These are phyloP conservation scores for Macadamia tetraphylla DNA, from an alignment of 164 flowering plant genomes.

Conservation along the genomic window DNA sequence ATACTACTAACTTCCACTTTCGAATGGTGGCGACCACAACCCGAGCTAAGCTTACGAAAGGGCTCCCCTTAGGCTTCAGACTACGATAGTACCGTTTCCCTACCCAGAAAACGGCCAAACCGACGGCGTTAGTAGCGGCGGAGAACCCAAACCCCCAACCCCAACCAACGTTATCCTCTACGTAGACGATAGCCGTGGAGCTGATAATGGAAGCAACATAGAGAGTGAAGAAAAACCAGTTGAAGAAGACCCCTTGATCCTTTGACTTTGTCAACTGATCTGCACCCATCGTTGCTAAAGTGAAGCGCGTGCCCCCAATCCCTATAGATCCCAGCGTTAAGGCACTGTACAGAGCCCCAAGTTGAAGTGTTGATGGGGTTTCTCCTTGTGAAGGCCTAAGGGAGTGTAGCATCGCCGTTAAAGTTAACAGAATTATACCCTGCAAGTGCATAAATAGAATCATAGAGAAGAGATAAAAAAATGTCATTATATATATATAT, in stretches of 20 bases:
- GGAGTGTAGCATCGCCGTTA: slow-evolving; percentile 31
- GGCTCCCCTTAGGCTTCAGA: too few species aligned
- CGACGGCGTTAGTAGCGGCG: too few species aligned
- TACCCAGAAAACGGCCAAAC: too few species aligned
- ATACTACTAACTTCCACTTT: too few species aligned
- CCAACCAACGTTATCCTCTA: slow-evolving; percentile 2
- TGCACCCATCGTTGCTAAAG: slow-evolving; percentile 40
- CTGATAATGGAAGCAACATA: slow-evolving; percentile 14
- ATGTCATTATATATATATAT: too few species aligned
- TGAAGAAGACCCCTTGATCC: slow-evolving; percentile 40
- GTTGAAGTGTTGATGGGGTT: slow-evolving; percentile 20
- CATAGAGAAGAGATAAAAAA: too few species aligned
- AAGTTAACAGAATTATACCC: slow-evolving; percentile 34
- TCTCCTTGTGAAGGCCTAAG: slow-evolving; percentile 41
- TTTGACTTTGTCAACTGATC: slow-evolving; percentile 31
- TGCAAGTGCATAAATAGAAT: slow-evolving; percentile 10
- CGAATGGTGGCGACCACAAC: too few species aligned
- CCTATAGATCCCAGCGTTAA: slow-evolving; percentile 29
- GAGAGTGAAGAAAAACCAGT: slow-evolving; percentile 38
- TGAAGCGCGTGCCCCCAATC: slow-evolving; percentile 36
- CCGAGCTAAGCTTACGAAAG: too few species aligned
- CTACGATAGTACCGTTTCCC: too few species aligned
- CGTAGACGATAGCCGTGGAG: slow-evolving; percentile 31
- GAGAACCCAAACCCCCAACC: too few species aligned
- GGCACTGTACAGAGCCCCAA: slow-evolving; percentile 20